Conservation (phyloP, 1,284 basidiomycete genomes). For the Leucoagaricus sp. region DNA sequence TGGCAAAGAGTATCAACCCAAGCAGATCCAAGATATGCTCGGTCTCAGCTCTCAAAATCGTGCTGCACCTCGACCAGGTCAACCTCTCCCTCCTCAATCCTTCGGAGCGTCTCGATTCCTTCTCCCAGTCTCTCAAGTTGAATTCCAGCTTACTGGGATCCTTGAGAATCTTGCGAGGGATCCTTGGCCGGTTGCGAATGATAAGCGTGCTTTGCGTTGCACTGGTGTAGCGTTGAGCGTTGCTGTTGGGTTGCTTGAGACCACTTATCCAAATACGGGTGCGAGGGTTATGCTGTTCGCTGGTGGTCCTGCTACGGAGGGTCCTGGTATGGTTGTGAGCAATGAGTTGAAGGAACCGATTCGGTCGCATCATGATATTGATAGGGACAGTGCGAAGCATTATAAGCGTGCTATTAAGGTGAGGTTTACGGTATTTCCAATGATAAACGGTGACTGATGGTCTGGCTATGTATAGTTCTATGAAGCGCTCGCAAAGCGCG, state of each 20-base stretch:
- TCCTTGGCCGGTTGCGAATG: conserved; percentile 97
- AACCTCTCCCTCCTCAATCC: conserved; percentile 82
- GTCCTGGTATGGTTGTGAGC: conserved; percentile 95
- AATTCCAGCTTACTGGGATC: conserved; percentile 96
- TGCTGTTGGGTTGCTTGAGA: conserved; percentile 94
- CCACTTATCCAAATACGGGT: conserved; percentile 95
- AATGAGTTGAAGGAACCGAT: conserved; percentile 98
- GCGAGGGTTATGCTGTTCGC: conserved; percentile 96
- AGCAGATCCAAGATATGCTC: conserved; percentile 99
- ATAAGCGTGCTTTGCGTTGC: conserved; percentile 94
- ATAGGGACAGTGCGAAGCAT: conserved; percentile 96
- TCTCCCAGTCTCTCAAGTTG: conserved; percentile 90
- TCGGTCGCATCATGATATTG: conserved; percentile 98
- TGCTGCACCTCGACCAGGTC: conserved; percentile 82
- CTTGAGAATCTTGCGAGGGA: conserved; percentile 89
- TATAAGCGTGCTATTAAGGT: conserved; percentile 97
- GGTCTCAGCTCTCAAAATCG: conserved; percentile 80
- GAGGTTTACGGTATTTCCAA: conserved; percentile 17
- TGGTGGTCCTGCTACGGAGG: conserved; percentile 96
- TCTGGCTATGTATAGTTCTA: conserved; percentile 69
- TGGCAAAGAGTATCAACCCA: conserved; percentile 96
- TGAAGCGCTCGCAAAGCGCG: conserved; percentile 93
- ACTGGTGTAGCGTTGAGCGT: conserved; percentile 95
- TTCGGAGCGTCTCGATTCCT: conserved; percentile 93
- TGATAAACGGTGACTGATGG: conserved; percentile 4